phyloP scores from a whole-genome alignment of 371 early-diverging fungal species.

The Cokeromyces recurvatus region DNA sequence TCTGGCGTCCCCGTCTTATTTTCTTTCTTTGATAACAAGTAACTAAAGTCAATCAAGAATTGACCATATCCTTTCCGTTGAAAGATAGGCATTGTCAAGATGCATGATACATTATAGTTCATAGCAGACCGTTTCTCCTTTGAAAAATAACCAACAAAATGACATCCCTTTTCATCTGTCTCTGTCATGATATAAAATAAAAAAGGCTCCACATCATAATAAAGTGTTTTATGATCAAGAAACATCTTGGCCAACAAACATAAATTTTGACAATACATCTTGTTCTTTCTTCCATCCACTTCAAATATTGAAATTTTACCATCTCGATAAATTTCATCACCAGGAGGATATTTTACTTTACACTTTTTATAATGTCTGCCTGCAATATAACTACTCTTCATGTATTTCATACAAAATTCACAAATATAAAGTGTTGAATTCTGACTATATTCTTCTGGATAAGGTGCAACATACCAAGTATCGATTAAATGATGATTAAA shows the following conservation, averaged over 20 bases:
- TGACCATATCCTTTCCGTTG: constrained; percentile 99
- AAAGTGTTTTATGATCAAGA: constrained; percentile 99
- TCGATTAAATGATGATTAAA: constrained; percentile 84
- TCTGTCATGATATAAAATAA: constrained; percentile 96
- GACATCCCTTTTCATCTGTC: constrained; percentile 74
- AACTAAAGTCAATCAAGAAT: constrained; percentile 96
- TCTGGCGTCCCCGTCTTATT: constrained; percentile 93
- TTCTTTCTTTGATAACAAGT: constrained; percentile 90
- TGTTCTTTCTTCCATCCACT: constrained; percentile 93
- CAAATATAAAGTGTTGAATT: constrained; percentile 83
- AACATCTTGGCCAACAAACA: constrained; percentile 98
- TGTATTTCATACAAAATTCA: constrained; percentile 96
- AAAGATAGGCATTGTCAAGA: constrained; percentile 92
- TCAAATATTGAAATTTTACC: constrained; percentile 87
- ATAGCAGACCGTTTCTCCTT: constrained; percentile 95
- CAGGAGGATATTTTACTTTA: constrained; percentile 88
- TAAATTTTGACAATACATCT: constrained; percentile 97
- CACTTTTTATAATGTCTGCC: constrained; percentile 83
- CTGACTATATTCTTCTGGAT: constrained; percentile 92
- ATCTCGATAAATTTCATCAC: constrained; percentile 98
- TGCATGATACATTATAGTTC: constrained; percentile 98
- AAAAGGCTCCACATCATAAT: constrained; percentile 99
- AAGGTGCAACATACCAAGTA: constrained; percentile 98
- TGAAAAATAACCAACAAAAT: constrained; percentile 99
- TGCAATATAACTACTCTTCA: constrained; percentile 68